Base-by-base conservation (phyloP, 2,329 filamentous ascomycete genomes). In the Sclerotinia subarctica region DNA sequence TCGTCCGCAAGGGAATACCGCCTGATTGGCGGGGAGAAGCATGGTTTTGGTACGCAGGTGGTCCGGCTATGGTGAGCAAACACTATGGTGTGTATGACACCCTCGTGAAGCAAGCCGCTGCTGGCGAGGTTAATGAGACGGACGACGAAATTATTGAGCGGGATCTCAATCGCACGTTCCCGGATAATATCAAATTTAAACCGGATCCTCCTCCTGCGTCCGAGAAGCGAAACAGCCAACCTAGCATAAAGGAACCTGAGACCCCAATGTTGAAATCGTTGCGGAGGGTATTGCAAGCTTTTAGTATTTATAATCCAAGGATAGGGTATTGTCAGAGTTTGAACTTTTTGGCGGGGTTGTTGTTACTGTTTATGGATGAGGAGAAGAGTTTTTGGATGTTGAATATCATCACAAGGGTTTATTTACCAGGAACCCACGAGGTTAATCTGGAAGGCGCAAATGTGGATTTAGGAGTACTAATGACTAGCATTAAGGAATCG, bases 261-360 rank as follows among this genome's bases (percentile, higher is more conserved):
- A 92, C 91, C 0, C 83, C 87, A 17, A 92, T 97, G 74, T 90
- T 98, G 65, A 85, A 88, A 49, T 89, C 93, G 5, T 85, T 98
- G 10, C 90, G 94, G 42, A 88, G 93, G 52, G 93, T 98, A 0
- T 82, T 98, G 35, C 91, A 92, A 75, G 93, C 94, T 15, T 98
- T 97, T 78, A 89, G 94, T 2, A 85, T 97, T 53, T 92, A 97
- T 80, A 96, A 96, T 74, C 93, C 94, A 0, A 87, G 87, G 66
- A 96, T 97, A 73, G 94, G 94, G 19, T 98, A 98, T 79, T 98
- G 94, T 76, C 94, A 98, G 78, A 96, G 92, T 26, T 86, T 98
- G 42, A 98, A 98, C 79, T 98, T 98, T 79, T 86, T 98, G 63
- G 93, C 94, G 5, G 94, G 94, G 5, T 85, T 98, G 64, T 83